Percentiles rank a stretch among this genome's conserved stretches.
These are phyloP conservation scores for Aspergillus sp. DNA, from an alignment of 2,329 filamentous ascomycete species.

Conservation along the genomic window DNA sequence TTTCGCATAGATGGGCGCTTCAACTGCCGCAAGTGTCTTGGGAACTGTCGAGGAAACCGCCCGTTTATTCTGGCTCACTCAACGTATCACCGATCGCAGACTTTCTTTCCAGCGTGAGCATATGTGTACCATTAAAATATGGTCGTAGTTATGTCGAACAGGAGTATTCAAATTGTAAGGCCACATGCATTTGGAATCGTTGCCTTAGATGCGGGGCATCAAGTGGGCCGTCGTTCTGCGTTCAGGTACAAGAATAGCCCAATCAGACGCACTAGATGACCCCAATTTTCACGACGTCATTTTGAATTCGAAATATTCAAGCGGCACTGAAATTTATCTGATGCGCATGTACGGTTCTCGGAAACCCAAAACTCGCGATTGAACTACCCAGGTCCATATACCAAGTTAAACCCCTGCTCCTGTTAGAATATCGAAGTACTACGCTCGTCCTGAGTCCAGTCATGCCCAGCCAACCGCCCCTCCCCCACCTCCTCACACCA, in stretches of 20 bases:
- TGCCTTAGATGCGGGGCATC: conserved; percentile 6
- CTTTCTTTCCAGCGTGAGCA: too few relatives aligned
- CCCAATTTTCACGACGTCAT: conserved; percentile 11
- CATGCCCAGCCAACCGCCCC: conserved; percentile 42
- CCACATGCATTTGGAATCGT: neutral
- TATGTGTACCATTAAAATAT: neutral
- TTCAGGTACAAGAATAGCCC: neutral
- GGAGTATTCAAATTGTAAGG: neutral
- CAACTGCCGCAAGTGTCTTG: too few relatives aligned
- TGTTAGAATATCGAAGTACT: neutral
- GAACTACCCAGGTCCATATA: neutral
- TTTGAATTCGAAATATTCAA: neutral
- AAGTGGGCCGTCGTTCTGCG: neutral
- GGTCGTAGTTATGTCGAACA: neutral
- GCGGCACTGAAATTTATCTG: neutral
- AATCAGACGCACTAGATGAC: neutral
- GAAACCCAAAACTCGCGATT: neutral
- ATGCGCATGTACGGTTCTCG: neutral
- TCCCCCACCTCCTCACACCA: conserved; percentile 40
- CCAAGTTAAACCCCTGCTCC: neutral
- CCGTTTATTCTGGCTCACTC: neutral
- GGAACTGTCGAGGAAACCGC: too few relatives aligned
- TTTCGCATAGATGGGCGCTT: too few relatives aligned
- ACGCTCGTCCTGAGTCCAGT: neutral
- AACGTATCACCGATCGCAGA: neutral